phyloP scores from a whole-genome alignment of 768 basidiomycete species.

The Tulasnella sp. region DNA sequence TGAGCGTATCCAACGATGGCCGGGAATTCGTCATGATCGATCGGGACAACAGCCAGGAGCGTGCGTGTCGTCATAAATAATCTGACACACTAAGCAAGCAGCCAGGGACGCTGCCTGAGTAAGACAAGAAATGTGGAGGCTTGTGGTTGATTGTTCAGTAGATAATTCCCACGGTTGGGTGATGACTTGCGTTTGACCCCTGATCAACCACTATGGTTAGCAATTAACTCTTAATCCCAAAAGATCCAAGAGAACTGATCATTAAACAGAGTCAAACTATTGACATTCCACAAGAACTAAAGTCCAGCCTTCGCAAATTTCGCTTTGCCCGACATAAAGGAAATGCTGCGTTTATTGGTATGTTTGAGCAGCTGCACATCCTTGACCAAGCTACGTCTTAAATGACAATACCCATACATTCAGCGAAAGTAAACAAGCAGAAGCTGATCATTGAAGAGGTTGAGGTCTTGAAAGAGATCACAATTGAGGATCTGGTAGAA shows the following conservation, averaged over 20 bases:
- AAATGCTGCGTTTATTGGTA: constrained; percentile 48
- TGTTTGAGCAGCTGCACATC: not conserved
- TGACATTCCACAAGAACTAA: constrained; percentile 70
- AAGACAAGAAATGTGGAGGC: too few species aligned
- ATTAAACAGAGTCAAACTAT: constrained; percentile 52
- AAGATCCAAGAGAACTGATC: not conserved
- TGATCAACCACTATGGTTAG: not conserved
- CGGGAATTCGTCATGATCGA: not conserved
- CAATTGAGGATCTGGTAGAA: constrained; percentile 75
- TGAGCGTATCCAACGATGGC: not conserved
- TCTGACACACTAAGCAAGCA: too few species aligned
- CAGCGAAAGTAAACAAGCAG: constrained; percentile 78
- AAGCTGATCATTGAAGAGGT: constrained; percentile 72
- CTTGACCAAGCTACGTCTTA: not conserved
- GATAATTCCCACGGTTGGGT: not conserved
- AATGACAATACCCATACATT: not conserved
- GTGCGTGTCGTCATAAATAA: not conserved
- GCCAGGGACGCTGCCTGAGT: too few species aligned
- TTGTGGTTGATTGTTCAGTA: too few species aligned
- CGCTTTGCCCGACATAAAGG: constrained; percentile 49
- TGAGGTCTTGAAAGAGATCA: constrained; percentile 62
- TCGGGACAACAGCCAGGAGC: not conserved
- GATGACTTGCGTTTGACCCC: not conserved
- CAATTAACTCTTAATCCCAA: not conserved
- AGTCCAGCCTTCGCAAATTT: constrained; percentile 72